These are phyloP conservation scores for Ganoderma resinaceum DNA, from an alignment of 1,284 basidiomycete species.

Conservation along the genomic window DNA sequence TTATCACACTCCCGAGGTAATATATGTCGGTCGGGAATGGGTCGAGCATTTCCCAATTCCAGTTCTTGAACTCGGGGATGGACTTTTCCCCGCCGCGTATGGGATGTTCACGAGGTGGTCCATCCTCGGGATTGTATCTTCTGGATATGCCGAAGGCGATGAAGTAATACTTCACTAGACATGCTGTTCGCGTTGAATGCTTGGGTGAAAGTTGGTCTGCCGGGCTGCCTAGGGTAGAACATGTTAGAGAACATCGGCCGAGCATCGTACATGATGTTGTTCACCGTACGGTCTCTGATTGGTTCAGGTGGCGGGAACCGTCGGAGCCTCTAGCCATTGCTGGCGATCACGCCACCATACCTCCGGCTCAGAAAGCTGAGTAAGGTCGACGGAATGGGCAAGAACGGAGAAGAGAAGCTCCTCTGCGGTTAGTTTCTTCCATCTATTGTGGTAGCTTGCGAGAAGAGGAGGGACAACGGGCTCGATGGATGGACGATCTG, in stretches of 20 bases:
- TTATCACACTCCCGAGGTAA: constrained; percentile 31
- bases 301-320: too few species aligned
- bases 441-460: neutral
- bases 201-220: constrained; percentile 29
- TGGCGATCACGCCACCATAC: constrained; percentile 19
- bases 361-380: neutral
- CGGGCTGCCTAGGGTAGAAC: constrained; percentile 38
- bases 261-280: constrained; percentile 48
- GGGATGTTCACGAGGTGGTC: constrained; percentile 32
- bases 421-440: neutral
- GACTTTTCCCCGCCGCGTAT: constrained; percentile 29
- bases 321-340: constrained; percentile 23
- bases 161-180: constrained; percentile 34
- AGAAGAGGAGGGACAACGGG: neutral
- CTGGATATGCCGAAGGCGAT: constrained; percentile 47
- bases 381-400: neutral
- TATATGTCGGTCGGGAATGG: constrained; percentile 44
- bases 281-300: constrained; percentile 44
- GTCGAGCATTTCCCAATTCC: constrained; percentile 24
- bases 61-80: constrained; percentile 28
- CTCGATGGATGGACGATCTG: too few species aligned
- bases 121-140: constrained; percentile 18
- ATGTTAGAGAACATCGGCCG: constrained; percentile 34
- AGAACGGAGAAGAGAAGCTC: neutral
- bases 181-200: constrained; percentile 30